These are phyloP conservation scores for Coccomyxa subellipsoidea DNA, from an alignment of 163 green algal genomes.

Conservation along the genomic window DNA sequence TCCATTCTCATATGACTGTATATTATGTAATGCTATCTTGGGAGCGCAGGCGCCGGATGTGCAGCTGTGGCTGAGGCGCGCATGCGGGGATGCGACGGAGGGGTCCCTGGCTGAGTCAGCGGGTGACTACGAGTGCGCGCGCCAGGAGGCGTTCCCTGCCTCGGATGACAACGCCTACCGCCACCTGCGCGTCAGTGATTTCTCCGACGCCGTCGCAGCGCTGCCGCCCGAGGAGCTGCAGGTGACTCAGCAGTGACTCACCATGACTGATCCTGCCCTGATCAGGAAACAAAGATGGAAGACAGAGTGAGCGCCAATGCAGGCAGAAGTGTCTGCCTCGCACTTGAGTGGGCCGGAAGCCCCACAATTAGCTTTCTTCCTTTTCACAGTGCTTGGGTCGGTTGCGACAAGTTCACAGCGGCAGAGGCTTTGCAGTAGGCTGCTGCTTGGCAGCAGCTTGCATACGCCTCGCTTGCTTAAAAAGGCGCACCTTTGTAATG, in stretches of 20 bases:
- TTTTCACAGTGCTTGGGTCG: not conserved
- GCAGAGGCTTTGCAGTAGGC: no score
- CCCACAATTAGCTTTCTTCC: not conserved
- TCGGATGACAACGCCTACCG: conserved; percentile 63
- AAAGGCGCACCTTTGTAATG: no score
- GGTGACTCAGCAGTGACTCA: not conserved
- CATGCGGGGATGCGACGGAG: conserved; percentile 34
- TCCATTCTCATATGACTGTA: no score
- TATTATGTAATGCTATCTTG: no score
- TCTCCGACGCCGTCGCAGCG: conserved; percentile 62
- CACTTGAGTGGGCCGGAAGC: not conserved
- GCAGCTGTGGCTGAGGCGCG: conserved; percentile 63
- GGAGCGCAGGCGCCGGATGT: conserved; percentile 54
- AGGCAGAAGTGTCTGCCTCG: not conserved
- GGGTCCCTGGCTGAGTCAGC: conserved; percentile 23
- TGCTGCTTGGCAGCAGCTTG: no score
- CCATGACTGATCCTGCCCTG: not conserved
- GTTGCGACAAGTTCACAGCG: not conserved
- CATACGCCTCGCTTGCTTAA: no score
- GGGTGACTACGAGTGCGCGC: conserved; percentile 59
- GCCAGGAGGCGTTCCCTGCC: conserved; percentile 51
- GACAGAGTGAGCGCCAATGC: not conserved
- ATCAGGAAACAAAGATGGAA: no score
- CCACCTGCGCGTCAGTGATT: conserved; percentile 76
- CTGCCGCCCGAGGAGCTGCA: conserved; percentile 68